Evolutionary conservation across 2,329 filamentous ascomycete genomes (phyloP), one percentile per base, ranked within the genome.

Genomic region (Pseudopithomyces maydicus): DNA sequence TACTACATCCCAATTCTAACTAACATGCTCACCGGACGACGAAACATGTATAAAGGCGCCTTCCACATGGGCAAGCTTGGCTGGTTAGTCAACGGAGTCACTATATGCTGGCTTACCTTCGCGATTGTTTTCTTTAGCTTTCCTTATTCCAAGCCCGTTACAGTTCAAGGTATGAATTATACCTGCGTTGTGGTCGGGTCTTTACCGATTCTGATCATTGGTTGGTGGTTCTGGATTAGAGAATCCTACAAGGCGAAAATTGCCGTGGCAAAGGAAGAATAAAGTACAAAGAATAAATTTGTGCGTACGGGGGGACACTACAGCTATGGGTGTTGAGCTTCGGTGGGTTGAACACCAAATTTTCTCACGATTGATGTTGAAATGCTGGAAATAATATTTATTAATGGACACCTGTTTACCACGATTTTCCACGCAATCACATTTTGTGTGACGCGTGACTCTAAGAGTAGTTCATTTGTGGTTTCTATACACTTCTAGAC

Each of bases 111-210:
- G 56, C 56, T 58, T 22, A 45, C 48, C 1, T 58, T 58, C 43
- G 56, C 56, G n/a, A 58, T 58, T 23, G 14, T 56, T 6, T 58
- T 58, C 44, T 58, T 58, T 5, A 52, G 47, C 32, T 58, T 58
- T 41, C 56, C 53, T 32, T 58, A 58, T 43, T 38, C 44, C 3
- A 53, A 32, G 43, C 56, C 56, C 41, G 52, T 58, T 11, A 26
- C 23, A 10, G 52, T 45, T 15, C 42, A 43, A 22, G 49, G 26
- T 17, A 58, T 58, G 56, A 58, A 58, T 44, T 58, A 58, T 10
- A 58, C 56, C 14, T 58, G 56, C 12, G 53, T 58, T 32, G 56
- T 58, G 2, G 53, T 58, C 15, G 56, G 56, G 8, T 52, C 42
- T 11, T 35, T 58, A 33, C 48, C 48, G 6, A 48, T 58, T 41